phyloP scores from a whole-genome alignment of 495 filamentous ascomycete genomes.

The Penicillium mononematosum region DNA sequence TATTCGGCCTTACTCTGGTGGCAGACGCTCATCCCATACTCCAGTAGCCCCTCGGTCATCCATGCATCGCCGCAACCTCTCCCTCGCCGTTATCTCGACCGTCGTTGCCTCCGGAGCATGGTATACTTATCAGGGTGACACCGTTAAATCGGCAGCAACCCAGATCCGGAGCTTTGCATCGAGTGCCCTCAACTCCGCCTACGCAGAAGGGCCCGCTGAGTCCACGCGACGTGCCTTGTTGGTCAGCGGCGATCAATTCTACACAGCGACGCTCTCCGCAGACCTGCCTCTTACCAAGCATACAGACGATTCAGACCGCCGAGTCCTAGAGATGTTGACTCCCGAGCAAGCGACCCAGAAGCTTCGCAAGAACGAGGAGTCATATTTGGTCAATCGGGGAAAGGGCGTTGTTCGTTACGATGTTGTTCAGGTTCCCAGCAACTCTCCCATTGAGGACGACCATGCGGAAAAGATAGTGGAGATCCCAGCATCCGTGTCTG shows the following conservation, averaged over 20 bases:
- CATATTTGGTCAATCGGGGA: constrained; percentile 85
- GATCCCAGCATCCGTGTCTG: constrained; percentile 59
- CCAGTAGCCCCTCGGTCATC: constrained; percentile 49
- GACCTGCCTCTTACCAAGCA: constrained; percentile 84
- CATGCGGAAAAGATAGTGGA: constrained; percentile 97
- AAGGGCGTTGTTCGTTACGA: constrained; percentile 94
- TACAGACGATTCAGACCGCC: constrained; percentile 74
- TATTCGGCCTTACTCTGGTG: constrained; percentile 43
- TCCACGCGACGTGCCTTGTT: constrained; percentile 53
- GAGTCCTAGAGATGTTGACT: constrained; percentile 90
- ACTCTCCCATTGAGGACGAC: constrained; percentile 98
- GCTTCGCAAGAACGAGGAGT: constrained; percentile 84
- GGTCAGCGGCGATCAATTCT: constrained; percentile 80
- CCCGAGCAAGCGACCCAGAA: constrained; percentile 92
- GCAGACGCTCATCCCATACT: constrained; percentile 36
- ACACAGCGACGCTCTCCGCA: constrained; percentile 74
- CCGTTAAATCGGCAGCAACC: constrained; percentile 24
- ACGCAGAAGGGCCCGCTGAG: constrained; percentile 34
- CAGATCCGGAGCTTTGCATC: constrained; percentile 33
- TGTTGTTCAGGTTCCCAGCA: constrained; percentile 90
- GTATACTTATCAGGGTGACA: constrained; percentile 57
- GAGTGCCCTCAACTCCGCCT: constrained; percentile 28
- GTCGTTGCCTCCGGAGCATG: constrained; percentile 64
- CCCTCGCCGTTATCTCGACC: constrained; percentile 58
- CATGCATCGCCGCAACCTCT: constrained; percentile 65